Percentiles rank a stretch among this genome's conserved stretches.
phyloP scores from a whole-genome alignment of 768 basidiomycete genomes.

The Suillus sp. region DNA sequence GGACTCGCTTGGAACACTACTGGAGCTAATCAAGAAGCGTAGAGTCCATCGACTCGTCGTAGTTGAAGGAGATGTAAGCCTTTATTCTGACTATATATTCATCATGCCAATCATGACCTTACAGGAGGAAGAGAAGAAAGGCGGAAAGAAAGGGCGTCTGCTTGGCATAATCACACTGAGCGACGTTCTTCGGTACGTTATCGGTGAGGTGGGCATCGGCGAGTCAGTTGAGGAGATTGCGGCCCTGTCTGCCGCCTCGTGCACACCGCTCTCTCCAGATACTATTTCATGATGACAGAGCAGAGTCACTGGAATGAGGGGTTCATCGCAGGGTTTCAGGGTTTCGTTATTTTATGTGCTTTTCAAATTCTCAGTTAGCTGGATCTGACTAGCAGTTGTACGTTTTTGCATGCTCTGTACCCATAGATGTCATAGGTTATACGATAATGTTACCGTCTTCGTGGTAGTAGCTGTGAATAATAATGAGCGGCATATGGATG shows the following conservation, averaged over 20 bases:
- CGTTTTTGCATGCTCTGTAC: slow-evolving; percentile 10
- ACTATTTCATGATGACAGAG: slow-evolving; percentile 18
- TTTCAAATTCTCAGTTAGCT: slow-evolving; percentile 6
- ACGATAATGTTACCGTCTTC: slow-evolving; percentile 6
- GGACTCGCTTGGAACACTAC: slow-evolving; percentile 87
- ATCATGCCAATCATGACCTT: slow-evolving; percentile 9
- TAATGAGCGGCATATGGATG: background rate
- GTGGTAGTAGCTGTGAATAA: background rate
- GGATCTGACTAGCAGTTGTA: slow-evolving; percentile 14
- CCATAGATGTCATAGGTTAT: slow-evolving; percentile 7
- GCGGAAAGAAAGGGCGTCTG: slow-evolving; percentile 81
- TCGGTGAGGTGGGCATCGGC: slow-evolving; percentile 61
- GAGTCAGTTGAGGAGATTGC: slow-evolving; percentile 38
- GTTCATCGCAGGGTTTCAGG: background rate
- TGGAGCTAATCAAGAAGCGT: slow-evolving; percentile 90
- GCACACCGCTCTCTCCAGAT: slow-evolving; percentile 23
- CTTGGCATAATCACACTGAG: slow-evolving; percentile 87
- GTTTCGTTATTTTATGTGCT: slow-evolving; percentile 7
- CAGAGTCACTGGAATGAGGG: background rate
- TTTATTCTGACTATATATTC: background rate
- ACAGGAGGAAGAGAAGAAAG: slow-evolving; percentile 78
- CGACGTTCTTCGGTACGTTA: slow-evolving; percentile 84
- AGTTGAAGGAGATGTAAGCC: slow-evolving; percentile 82
- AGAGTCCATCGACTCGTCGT: slow-evolving; percentile 94
- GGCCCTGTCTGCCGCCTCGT: slow-evolving; percentile 8